Percentiles rank a stretch among this genome's conserved stretches.
phyloP scores from a whole-genome alignment of 495 filamentous ascomycete genomes.

The Margaritispora aquatica region DNA sequence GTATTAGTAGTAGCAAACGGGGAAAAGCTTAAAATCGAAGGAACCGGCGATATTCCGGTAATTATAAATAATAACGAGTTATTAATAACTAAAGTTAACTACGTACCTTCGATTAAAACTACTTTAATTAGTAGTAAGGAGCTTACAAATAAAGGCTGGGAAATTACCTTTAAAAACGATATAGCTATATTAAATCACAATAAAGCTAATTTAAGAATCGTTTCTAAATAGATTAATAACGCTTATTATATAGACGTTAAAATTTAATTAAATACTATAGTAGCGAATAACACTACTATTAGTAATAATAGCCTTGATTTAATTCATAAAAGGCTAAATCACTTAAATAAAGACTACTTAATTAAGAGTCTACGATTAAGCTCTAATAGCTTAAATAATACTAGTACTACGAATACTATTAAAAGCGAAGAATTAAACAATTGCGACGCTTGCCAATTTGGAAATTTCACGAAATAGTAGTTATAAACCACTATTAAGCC shows the following conservation, averaged over 20 bases:
- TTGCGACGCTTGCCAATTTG: neutral
- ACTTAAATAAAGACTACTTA: slow-evolving; percentile 11
- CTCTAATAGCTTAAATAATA: too few relatives aligned
- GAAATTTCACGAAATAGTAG: slow-evolving; percentile 7
- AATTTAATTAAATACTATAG: neutral
- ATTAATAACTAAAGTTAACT: slow-evolving; percentile 11
- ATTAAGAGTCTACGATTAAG: slow-evolving; percentile 6
- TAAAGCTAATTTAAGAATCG: neutral
- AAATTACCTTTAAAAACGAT: slow-evolving; percentile 2
- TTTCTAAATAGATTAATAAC: slow-evolving; percentile 3
- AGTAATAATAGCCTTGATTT: slow-evolving; percentile 3
- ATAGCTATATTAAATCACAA: slow-evolving; percentile 2
- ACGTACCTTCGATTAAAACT: slow-evolving; percentile 6
- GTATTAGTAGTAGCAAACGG: slow-evolving; percentile 1
- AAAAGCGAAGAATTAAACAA: neutral
- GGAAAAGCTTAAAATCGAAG: neutral
- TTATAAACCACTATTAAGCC: slow-evolving; percentile 3
- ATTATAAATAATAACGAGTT: slow-evolving; percentile 5
- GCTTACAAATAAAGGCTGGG: slow-evolving; percentile 6
- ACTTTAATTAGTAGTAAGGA: slow-evolving; percentile 5
- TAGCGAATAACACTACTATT: slow-evolving; percentile 2
- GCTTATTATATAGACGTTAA: slow-evolving; percentile 8
- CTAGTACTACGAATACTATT: neutral
- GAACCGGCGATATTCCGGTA: slow-evolving; percentile 6
- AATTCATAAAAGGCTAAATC: slow-evolving; percentile 11